Conservation (phyloP, 345 rosid genomes). For the Hibiscus syriacus region DNA sequence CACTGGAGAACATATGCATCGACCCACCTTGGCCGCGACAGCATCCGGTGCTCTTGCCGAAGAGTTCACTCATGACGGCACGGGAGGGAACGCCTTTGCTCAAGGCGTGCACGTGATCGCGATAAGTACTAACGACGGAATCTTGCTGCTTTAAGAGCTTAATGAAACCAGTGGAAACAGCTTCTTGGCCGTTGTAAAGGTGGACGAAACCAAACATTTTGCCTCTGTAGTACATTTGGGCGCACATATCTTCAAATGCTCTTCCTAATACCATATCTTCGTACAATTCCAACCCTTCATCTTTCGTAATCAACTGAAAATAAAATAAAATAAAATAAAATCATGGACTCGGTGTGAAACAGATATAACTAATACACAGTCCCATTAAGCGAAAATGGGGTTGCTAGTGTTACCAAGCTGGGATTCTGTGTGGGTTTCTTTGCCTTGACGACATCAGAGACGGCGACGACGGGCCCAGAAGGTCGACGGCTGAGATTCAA, state of each 20-base stretch:
- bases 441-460: constrained; percentile 25
- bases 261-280: constrained; percentile 80
- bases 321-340: neutral
- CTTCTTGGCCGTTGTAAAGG: constrained; percentile 80
- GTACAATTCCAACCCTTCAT: constrained; percentile 63
- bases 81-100: constrained; percentile 84
- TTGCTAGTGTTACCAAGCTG: constrained; percentile 30
- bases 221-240: constrained; percentile 82
- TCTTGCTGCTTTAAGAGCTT: constrained; percentile 53
- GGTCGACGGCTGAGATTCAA: constrained; percentile 8
- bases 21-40: constrained; percentile 89
- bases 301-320: constrained; percentile 52
- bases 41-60: constrained; percentile 71
- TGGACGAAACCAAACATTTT: constrained; percentile 88
- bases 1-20: constrained; percentile 87
- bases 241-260: constrained; percentile 81
- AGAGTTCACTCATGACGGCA: constrained; percentile 81
- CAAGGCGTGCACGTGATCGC: constrained; percentile 78
- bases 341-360: neutral
- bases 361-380: neutral
- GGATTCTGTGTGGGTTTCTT: constrained; percentile 37
- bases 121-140: constrained; percentile 65
- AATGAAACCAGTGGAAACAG: constrained; percentile 74
- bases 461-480: neutral
- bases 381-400: neutral